Evolutionary conservation across 257 asterid genomes (phyloP), one percentile per base, ranked within the genome.

Genomic region (Nicotiana knightiana): DNA sequence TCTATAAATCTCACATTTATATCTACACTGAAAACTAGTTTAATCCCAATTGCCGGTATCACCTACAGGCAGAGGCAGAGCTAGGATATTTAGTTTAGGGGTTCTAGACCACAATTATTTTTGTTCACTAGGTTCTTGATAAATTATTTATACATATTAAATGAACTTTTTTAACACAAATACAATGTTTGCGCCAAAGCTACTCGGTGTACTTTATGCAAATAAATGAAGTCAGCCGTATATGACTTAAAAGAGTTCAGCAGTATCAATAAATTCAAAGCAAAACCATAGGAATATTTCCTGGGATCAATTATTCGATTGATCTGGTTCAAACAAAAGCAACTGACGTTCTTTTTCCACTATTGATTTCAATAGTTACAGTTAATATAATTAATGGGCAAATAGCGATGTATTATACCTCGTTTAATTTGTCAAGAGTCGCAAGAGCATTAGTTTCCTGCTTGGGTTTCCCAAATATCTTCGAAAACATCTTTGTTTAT

Each of bases 401-500:
- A 65, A 6, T 15, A 65, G 28, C 4, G 84, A 81, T 28, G 0
- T 5, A 6, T 32, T 5, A 6, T 32, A 70, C 84, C 84, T 81
- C 84, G 58, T 81, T 68, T 57, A 81, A 55, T 81, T 81, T 81
- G 68, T 81, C 84, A 28, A 81, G 73, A 39, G 84, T 81, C 61
- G 78, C n/a, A 28, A 81, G 81, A 70, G 84, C 84, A 81, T 70
- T 81, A 68, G 71, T 39, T 26, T 81, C 84, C 57, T 70, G 71
- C 62, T 81, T 70, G 28, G 84, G 80, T 39, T 70, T 81, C 30
- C 84, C 84, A 58, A 81, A 81, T 1, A 81, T 58, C 78, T 80
- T 59, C 51, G 80, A 66, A 70, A 81, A 68, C 84, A 81, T 81
- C 35, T 81, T 68, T 21, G 71, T 24, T 57, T 28, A 48, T 55